phyloP scores from a whole-genome alignment of 306 rosid genomes.

The Quercus rubra region DNA sequence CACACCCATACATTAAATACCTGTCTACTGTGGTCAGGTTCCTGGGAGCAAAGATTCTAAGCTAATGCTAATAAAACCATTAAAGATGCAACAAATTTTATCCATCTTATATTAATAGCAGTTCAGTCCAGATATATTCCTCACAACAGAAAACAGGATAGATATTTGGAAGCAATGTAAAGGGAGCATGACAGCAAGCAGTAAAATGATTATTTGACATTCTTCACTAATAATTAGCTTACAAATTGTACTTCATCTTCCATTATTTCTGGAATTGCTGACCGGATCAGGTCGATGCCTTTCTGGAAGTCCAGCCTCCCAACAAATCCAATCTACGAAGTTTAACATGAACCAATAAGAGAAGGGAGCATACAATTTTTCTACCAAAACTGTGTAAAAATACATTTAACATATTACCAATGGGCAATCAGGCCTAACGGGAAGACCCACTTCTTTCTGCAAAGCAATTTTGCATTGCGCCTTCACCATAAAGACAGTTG shows the following conservation, averaged over 20 bases:
- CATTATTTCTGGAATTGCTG: slow-evolving; percentile 63
- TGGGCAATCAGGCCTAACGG: slow-evolving; percentile 68
- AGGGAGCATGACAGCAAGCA: background rate
- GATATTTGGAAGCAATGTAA: background rate
- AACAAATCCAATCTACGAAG: slow-evolving; percentile 76
- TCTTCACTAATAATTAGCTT: slow-evolving; percentile 35
- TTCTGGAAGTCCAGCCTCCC: slow-evolving; percentile 90
- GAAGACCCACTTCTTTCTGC: slow-evolving; percentile 82
- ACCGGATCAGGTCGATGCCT: slow-evolving; percentile 73
- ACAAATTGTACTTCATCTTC: slow-evolving; percentile 82
- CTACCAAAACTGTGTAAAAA: background rate
- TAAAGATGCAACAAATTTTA: background rate
- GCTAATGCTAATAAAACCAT: background rate
- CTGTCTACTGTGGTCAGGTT: background rate
- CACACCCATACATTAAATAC: background rate
- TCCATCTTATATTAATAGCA: background rate
- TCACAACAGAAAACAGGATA: background rate
- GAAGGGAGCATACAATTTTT: slow-evolving; percentile 7
- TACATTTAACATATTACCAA: slow-evolving; percentile 46
- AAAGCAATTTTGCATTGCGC: slow-evolving; percentile 65
- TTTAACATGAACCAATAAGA: slow-evolving; percentile 20
- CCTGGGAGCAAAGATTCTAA: background rate
- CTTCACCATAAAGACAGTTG: slow-evolving; percentile 32
- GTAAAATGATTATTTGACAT: background rate
- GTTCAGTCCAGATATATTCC: background rate